phyloP scores from a whole-genome alignment of 148 eudicot genomes.

The Rhododendron ferrugineum region DNA sequence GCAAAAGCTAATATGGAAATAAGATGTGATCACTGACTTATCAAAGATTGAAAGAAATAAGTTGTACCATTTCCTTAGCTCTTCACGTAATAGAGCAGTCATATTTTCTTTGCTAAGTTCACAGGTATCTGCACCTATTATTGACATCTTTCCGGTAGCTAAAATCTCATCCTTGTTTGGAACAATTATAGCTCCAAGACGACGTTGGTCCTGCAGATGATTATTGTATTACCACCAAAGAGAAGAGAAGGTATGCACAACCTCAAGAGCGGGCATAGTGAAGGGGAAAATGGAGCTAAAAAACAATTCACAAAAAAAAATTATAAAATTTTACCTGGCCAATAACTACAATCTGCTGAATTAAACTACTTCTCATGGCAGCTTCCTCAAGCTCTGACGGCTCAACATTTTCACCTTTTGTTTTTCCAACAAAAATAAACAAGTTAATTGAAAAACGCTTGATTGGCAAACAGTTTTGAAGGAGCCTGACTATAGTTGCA shows the following conservation, averaged over 20 bases:
- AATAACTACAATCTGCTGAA: constrained; percentile 80
- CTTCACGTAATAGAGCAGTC: constrained; percentile 44
- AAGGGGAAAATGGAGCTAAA: neutral
- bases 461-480: neutral
- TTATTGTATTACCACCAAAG: neutral
- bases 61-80: constrained; percentile 63
- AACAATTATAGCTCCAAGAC: constrained; percentile 87
- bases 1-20: neutral
- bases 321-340: constrained; percentile 60
- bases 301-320: neutral
- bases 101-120: constrained; percentile 52
- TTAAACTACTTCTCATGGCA: constrained; percentile 74
- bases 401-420: constrained; percentile 90
- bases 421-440: constrained; percentile 6
- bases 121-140: constrained; percentile 34
- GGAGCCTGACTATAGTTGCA: neutral
- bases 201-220: constrained; percentile 66
- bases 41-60: neutral
- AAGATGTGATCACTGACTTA: neutral
- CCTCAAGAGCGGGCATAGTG: neutral
- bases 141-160: constrained; percentile 44
- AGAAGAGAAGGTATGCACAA: neutral
- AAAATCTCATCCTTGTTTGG: constrained; percentile 79
- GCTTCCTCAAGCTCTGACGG: constrained; percentile 93
- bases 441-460: neutral